Evolutionary conservation across 495 filamentous ascomycete genomes (phyloP).

Genomic region (Daldinia childiae): DNA sequence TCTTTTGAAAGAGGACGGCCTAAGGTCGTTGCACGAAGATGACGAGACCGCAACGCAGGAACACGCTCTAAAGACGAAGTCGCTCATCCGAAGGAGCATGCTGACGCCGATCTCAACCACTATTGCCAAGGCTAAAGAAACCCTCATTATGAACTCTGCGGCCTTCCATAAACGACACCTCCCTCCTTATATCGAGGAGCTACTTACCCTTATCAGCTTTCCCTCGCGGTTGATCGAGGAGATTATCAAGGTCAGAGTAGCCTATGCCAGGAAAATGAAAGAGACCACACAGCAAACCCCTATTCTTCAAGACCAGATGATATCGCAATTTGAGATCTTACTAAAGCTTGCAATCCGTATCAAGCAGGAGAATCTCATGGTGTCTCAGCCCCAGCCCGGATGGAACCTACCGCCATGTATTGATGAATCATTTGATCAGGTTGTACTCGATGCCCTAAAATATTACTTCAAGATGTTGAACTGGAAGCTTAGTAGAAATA

Average conservation of each 20-base stretch:
- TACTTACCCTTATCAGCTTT: conserved; percentile 95
- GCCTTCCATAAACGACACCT: conserved; percentile 90
- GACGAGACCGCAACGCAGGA: conserved; percentile 49
- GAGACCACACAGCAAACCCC: conserved; percentile 83
- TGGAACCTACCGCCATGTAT: conserved; percentile 97
- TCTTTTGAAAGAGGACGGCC: conserved; percentile 96
- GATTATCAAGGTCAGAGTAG: conserved; percentile 92
- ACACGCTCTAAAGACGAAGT: conserved; percentile 46
- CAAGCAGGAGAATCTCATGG: conserved; percentile 84
- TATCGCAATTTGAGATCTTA: conserved; percentile 92
- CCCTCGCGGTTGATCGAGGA: conserved; percentile 95
- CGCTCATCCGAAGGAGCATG: conserved; percentile 70
- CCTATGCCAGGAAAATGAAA: conserved; percentile 92
- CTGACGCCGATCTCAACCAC: conserved; percentile 82
- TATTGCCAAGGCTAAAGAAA: conserved; percentile 92
- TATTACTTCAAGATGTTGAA: conserved; percentile 98
- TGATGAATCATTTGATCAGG: conserved; percentile 94
- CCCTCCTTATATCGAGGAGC: conserved; percentile 95
- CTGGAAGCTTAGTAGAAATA: conserved; percentile 96
- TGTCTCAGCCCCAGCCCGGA: conserved; percentile 86
- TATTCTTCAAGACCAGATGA: conserved; percentile 96
- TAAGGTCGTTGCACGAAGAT: conserved; percentile 90
- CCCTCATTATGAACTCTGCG: conserved; percentile 85
- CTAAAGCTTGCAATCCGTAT: conserved; percentile 90
- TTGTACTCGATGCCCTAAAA: conserved; percentile 93